A percentile compares a stretch with the other conserved stretches of the same genome.
These are phyloP conservation scores for Acer yangbiense DNA, from an alignment of 345 rosid genomes.

Conservation along the genomic window DNA sequence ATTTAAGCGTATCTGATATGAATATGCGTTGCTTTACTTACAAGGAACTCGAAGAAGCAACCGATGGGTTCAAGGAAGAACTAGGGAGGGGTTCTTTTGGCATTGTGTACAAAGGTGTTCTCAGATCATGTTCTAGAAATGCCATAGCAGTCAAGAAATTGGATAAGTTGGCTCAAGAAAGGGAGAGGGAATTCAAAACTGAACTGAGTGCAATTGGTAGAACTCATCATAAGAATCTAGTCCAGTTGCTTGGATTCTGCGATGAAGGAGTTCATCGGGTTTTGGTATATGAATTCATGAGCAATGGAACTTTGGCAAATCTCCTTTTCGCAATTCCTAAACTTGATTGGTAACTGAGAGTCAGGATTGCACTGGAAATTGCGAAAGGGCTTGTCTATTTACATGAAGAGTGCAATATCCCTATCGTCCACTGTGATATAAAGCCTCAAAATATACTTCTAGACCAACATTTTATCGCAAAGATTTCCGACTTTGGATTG, in stretches of 20 bases:
- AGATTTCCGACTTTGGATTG: slow-evolving; percentile 23
- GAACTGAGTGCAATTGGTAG: slow-evolving; percentile 27
- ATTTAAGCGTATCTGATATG: not conserved
- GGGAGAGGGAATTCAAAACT: slow-evolving; percentile 25
- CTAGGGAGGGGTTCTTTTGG: slow-evolving; percentile 42
- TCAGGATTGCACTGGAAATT: slow-evolving; percentile 14
- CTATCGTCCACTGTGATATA: slow-evolving; percentile 22
- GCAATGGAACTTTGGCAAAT: slow-evolving; percentile 16
- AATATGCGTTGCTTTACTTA: slow-evolving; percentile 23
- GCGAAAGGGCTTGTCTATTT: slow-evolving; percentile 23
- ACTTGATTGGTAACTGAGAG: slow-evolving; percentile 23
- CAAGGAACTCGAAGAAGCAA: slow-evolving; percentile 26
- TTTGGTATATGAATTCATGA: slow-evolving; percentile 23
- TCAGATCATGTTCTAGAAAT: slow-evolving; percentile 8
- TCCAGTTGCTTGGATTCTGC: slow-evolving; percentile 22
- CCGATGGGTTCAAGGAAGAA: slow-evolving; percentile 32
- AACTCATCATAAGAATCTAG: slow-evolving; percentile 25
- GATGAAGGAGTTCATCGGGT: slow-evolving; percentile 13
- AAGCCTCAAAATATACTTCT: slow-evolving; percentile 30
- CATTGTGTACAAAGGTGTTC: slow-evolving; percentile 33
- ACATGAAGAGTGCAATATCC: slow-evolving; percentile 20
- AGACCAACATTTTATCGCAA: slow-evolving; percentile 6
- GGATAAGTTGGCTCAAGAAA: slow-evolving; percentile 15
- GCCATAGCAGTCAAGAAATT: slow-evolving; percentile 27
- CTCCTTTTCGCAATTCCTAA: not conserved